Evolutionary conservation across 768 basidiomycete species (phyloP).

Genomic region (Naganishia onofrii): DNA sequence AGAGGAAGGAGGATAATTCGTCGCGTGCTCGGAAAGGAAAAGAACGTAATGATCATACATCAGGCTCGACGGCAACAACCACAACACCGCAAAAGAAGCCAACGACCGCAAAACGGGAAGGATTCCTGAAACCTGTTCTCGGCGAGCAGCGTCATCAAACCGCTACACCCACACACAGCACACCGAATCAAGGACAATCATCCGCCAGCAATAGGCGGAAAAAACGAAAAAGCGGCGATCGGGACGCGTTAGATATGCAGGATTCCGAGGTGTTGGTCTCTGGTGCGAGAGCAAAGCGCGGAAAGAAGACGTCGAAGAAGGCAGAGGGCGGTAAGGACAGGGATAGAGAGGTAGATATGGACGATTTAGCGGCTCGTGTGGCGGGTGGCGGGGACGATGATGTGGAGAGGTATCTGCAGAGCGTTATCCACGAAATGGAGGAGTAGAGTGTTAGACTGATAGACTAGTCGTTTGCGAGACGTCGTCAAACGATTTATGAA

Average conservation of each 20-base stretch:
- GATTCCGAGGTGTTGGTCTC: not conserved
- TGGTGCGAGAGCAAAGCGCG: conserved; percentile 9
- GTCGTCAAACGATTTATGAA: not conserved
- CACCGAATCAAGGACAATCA: not conserved
- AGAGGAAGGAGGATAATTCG: not conserved
- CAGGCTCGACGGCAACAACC: not conserved
- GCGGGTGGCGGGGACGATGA: conserved; percentile 8
- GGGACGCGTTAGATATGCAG: no score
- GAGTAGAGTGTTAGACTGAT: not conserved
- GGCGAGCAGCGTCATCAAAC: not conserved
- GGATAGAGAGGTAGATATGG: conserved; percentile 1
- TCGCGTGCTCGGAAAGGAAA: not conserved
- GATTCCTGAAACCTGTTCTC: not conserved
- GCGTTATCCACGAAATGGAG: conserved; percentile 20
- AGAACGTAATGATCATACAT: not conserved
- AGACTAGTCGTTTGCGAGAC: not conserved
- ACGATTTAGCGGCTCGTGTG: not conserved
- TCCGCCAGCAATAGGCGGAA: not conserved
- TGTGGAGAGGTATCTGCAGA: conserved; percentile 19
- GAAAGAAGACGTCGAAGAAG: not conserved
- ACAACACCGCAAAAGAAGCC: not conserved
- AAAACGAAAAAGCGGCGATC: conserved; percentile 13
- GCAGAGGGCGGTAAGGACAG: not conserved
- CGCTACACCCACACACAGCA: no score
- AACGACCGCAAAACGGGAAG: not conserved